Evolutionary conservation across 371 early-diverging fungal genomes (phyloP).

Genomic region (Caulochytrium protostelioides): DNA sequence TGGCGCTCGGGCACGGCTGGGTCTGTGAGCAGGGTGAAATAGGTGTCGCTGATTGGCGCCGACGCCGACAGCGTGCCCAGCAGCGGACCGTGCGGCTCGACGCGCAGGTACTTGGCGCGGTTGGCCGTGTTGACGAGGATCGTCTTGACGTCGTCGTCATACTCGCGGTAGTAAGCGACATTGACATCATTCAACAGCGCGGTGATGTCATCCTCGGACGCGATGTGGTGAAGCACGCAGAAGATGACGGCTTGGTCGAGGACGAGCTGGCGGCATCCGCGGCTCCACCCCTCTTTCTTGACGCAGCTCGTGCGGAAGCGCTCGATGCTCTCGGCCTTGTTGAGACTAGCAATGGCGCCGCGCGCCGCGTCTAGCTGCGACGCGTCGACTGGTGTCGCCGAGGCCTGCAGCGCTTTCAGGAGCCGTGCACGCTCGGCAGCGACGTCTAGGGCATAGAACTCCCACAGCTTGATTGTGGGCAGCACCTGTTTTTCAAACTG

Average conservation of each 20-base stretch:
- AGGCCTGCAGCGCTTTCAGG: neutral
- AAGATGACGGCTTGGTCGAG: too few relatives aligned
- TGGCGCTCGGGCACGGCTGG: too few relatives aligned
- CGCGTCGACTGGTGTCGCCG: neutral
- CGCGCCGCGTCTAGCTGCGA: neutral
- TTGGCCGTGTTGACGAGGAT: slow-evolving; percentile 52
- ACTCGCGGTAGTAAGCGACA: slow-evolving; percentile 51
- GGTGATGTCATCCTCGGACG: neutral
- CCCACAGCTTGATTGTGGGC: slow-evolving; percentile 55
- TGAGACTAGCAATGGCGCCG: neutral
- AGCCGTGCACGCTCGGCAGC: slow-evolving; percentile 1
- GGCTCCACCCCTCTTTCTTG: too few relatives aligned
- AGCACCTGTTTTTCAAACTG: slow-evolving; percentile 35
- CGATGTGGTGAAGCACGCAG: too few relatives aligned
- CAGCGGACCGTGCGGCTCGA: slow-evolving; percentile 41
- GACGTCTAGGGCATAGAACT: slow-evolving; percentile 60
- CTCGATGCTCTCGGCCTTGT: slow-evolving; percentile 6
- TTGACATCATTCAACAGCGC: slow-evolving; percentile 60
- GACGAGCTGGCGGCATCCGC: too few relatives aligned
- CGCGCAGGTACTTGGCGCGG: slow-evolving; percentile 61
- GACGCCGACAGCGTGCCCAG: slow-evolving; percentile 24
- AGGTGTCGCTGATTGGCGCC: slow-evolving; percentile 59
- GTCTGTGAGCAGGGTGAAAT: slow-evolving; percentile 90
- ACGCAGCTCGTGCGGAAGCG: too few relatives aligned
- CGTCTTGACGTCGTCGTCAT: slow-evolving; percentile 49